Conservation (phyloP, 75 land plant genomes). For the Cupressus sempervirens region DNA sequence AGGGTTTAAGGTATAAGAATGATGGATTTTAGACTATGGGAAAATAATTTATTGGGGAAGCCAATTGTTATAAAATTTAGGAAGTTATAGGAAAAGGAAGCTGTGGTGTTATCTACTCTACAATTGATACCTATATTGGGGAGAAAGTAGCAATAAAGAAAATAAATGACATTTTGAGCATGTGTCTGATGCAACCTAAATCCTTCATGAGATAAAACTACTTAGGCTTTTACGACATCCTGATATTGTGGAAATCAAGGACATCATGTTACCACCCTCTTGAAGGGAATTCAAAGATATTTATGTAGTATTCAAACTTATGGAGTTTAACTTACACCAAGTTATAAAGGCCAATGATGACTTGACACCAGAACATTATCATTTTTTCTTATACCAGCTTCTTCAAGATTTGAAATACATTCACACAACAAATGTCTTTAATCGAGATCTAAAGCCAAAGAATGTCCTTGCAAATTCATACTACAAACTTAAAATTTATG, state of each 20-base stretch:
- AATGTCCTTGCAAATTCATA: conserved; percentile 30
- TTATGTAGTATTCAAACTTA: conserved; percentile 86
- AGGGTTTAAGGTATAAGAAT: no score
- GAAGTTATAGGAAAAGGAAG: conserved; percentile 96
- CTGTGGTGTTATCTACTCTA: conserved; percentile 92
- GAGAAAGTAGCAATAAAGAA: conserved; percentile 93
- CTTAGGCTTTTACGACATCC: conserved; percentile 80
- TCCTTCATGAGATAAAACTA: conserved; percentile 89
- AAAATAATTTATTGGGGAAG: no score
- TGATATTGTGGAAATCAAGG: conserved; percentile 89
- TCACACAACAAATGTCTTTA: conserved; percentile 67
- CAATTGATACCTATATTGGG: conserved; percentile 74
- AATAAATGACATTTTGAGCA: conserved; percentile 90
- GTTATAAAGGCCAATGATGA: conserved; percentile 96
- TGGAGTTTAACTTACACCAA: conserved; percentile 93
- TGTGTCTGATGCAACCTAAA: conserved; percentile 91
- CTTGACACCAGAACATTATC: conserved; percentile 84
- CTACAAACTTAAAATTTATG: conserved; percentile 37
- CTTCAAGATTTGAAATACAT: conserved; percentile 87
- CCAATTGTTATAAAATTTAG: conserved; percentile 69
- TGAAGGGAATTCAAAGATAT: conserved; percentile 91
- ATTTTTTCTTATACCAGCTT: conserved; percentile 89
- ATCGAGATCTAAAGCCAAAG: conserved; percentile 50
- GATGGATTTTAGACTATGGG: no score
- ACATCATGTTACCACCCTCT: conserved; percentile 88